Percentiles rank a stretch among this genome's conserved stretches.
Evolutionary conservation across 2,329 filamentous ascomycete genomes (phyloP).

Genomic region (Xylaria multiplex): DNA sequence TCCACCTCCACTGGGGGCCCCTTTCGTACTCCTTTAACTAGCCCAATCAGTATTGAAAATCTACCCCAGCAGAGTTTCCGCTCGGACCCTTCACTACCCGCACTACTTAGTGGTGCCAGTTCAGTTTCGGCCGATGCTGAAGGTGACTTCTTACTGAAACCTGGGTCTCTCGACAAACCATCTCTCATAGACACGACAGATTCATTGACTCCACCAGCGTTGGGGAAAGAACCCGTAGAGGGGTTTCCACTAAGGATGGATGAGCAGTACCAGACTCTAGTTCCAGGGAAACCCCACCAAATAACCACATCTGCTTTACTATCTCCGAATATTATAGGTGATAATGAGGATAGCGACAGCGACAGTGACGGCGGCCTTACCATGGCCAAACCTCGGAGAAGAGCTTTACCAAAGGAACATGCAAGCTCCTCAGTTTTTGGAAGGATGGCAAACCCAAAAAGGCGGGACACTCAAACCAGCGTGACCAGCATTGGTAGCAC

Average conservation of each 20-base stretch:
- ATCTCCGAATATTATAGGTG: conserved; percentile 46
- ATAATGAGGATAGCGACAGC: conserved; percentile 63
- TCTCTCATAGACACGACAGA: conserved; percentile 63
- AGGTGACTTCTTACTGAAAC: conserved; percentile 65
- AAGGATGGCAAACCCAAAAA: conserved; percentile 52
- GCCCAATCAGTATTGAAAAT: conserved; percentile 57
- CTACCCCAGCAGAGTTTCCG: conserved; percentile 60
- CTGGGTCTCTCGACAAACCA: conserved; percentile 57
- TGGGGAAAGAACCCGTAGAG: conserved; percentile 57
- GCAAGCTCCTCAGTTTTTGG: conserved; percentile 47
- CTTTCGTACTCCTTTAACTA: conserved; percentile 63
- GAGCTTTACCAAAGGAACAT: conserved; percentile 47
- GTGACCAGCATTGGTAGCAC: conserved; percentile 69
- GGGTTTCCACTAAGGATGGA: conserved; percentile 59
- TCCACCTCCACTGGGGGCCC: conserved; percentile 55
- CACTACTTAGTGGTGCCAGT: conserved; percentile 70
- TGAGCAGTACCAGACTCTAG: conserved; percentile 44
- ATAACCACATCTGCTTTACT: conserved; percentile 38
- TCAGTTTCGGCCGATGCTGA: conserved; percentile 72
- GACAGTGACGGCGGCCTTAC: conserved; percentile 65
- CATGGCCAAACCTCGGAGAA: conserved; percentile 64
- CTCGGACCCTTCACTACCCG: conserved; percentile 72
- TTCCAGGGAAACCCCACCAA: conserved; percentile 37
- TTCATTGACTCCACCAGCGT: conserved; percentile 64
- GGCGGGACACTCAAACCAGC: conserved; percentile 69